Evolutionary conservation across 1,139 yeast species (phyloP).

Genomic region (Geotrichum macrosporum): DNA sequence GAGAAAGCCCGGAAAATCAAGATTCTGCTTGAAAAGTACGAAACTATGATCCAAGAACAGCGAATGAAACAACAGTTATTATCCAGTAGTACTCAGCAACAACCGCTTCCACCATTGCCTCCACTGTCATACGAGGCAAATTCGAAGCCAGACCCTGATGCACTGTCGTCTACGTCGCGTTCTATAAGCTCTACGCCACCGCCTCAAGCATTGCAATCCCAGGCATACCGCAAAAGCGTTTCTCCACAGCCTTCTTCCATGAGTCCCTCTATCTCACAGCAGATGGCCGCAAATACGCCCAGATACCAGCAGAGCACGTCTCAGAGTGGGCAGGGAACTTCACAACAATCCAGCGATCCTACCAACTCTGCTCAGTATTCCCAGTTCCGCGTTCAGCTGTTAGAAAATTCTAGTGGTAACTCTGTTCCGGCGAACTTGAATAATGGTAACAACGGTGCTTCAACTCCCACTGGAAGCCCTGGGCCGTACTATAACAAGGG

Average conservation of each 20-base stretch:
- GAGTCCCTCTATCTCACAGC: constrained; percentile 11
- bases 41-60: constrained; percentile 18
- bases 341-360: background rate
- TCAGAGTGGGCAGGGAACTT: background rate
- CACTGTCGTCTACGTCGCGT: background rate
- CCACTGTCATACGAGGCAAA: background rate
- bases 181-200: background rate
- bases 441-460: background rate
- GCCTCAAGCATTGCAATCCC: background rate
- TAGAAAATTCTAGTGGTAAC: background rate
- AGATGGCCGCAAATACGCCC: constrained; percentile 11
- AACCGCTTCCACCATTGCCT: background rate
- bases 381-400: constrained; percentile 11
- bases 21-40: constrained; percentile 19
- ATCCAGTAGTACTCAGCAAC: constrained; percentile 16
- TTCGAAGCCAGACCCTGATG: background rate
- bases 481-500: constrained; percentile 7
- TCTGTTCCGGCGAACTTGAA: background rate
- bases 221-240: background rate
- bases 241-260: constrained; percentile 10
- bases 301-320: constrained; percentile 2
- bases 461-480: constrained; percentile 16
- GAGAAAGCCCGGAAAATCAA: constrained; percentile 21
- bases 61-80: constrained; percentile 11
- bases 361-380: constrained; percentile 7